Evolutionary conservation across 768 basidiomycete genomes (phyloP), one percentile per base, ranked within the genome.

Genomic region (Russula earlei): DNA sequence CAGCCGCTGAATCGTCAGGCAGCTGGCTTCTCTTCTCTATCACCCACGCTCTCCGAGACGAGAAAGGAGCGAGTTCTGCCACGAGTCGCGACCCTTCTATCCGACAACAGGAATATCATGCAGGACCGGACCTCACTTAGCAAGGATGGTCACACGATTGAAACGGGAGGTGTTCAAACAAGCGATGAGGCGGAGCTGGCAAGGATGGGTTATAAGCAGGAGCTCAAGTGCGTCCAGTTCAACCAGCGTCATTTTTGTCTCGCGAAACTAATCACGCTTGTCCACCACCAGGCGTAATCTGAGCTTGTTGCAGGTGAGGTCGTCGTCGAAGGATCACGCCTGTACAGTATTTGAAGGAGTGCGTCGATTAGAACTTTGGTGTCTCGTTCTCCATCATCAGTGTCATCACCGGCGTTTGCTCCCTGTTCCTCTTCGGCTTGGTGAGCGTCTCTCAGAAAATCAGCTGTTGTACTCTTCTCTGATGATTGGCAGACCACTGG

Each of bases 301-400:
- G 53, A 74, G 79, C 22, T 69, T 86, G 46, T 58, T 85, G 62
- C 83, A 85, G 71, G 84, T 79, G 56, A 54, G 73, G 66, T 7
- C 29, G 2, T 50, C 41, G 15, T 48, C 15, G 22, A 22, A 54
- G 38, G 24, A 38, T 41, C 44, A n/a, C 41, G 12, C 15, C n/a
- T n/a, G 17, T 34, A 4, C 20, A 17, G 54, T 36, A 14, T 27
- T 34, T 64, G 47, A 54, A 46, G 19, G n/a, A 19, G 5, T 1
- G 27, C 15, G 4, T 4, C 27, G 20, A 15, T 15, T 59, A 84
- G 82, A 86, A 85, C 66, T 86, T 86, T 62, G 84, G 83, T 20
- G 78, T 82, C 61, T 84, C 83, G 0, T 88, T 88, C 69, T 83
- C 82, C 9, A 84, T 90, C 67, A 87, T 90, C 53, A 83, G 81